Base-by-base conservation (phyloP, 495 filamentous ascomycete species). In the Paragyromitra xinjiangensis region DNA sequence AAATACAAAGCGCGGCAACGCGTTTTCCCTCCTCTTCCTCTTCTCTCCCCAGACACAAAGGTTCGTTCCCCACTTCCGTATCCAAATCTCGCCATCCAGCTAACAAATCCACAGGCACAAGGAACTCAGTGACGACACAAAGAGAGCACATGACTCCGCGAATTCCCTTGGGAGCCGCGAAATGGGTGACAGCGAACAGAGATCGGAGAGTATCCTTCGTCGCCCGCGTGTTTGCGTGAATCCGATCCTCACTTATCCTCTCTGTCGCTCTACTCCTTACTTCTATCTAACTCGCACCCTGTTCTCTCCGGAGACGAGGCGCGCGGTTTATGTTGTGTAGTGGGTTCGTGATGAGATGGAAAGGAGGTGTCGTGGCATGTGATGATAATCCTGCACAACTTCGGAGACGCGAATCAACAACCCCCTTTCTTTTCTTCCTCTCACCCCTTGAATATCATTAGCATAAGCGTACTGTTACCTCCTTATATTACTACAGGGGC, bases 111-210 rank as follows among this genome's bases (percentile, higher is more conserved):
- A 19, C 45, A 77, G 74, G 14, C 73, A 48, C 59, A 22, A 24
- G 51, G 61, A 77, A 50, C 68, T 77, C 69, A 62, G 74, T 77
- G 69, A 77, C 51, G 74, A 77, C 67, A 77, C 69, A 77, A 77
- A 77, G 69, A 77, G 74, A 77, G 74, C 74, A 61, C 74, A 77
- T 62, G 71, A 77, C 71, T 22, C 42, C 34, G 64, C 69, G 9
- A 22, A 56, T 39, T 14, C 29, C 50, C 14, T 39, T 22, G 45
- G 68, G 37, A 22, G 8, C 34, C n/a, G 74, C 62, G 50, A 55
- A 50, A 66, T 77, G 74, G 74, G 62, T 77, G 74, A 77, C 48
- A 70, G 63, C 74, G 74, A 77, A 77, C 74, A 77, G 74, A 77
- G 53, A 77, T 77, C 69, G 69, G 61, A 77, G 74, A 73, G 68